Base-by-base conservation (phyloP, 2,329 filamentous ascomycete genomes). In the Curvularia eragrostidis region DNA sequence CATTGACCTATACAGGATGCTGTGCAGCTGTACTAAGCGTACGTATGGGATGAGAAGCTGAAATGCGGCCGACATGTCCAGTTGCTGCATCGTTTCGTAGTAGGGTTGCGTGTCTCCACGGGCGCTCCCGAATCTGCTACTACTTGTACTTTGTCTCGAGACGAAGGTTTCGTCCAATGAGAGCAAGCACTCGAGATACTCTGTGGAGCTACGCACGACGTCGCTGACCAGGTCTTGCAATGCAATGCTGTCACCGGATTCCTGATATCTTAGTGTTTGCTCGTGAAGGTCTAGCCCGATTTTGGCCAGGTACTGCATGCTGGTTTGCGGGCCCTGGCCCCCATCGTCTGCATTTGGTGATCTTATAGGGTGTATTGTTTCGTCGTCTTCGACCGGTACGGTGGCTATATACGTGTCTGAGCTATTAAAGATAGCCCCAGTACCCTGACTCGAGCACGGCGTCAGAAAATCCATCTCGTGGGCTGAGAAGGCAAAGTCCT, bases 11-110 rank as follows among this genome's bases (percentile, higher is more conserved):
- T 49, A 49, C 19, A 49, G 47, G 13, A 39, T 49, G 24, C 39
- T 49, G 47, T 49, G 47, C 21, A 49, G 47, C 30, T 49, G 47
- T 7, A 49, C 47, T 39, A 49, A 7, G 23, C 47, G 47, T 9
- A 49, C 47, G 21, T 49, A 49, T 8, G 47, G 47, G 5, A 49
- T 49, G 15, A 49, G 21, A 15, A 49, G 30, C n/a, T 49, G 47
- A 21, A 49, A 49, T 26, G 34, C 32, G 32, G 47, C 32, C 23
- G 47, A 36, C 21, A 49, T 49, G 47, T 49, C 47, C 21, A 49
- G 13, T 19, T 49, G 47, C 4, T 6, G 47, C 5, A 10, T 19
- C 6, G 32, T 15, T 4, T 21, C n/a, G n/a, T n/a, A 21, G 15
- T 13, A 39, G 2, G 21, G 9, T 28, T 38, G 32, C 15, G 15